Percentiles rank a stretch among this genome's conserved stretches.
phyloP scores from a whole-genome alignment of 2,329 filamentous ascomycete species.

The Lachnellula arida region DNA sequence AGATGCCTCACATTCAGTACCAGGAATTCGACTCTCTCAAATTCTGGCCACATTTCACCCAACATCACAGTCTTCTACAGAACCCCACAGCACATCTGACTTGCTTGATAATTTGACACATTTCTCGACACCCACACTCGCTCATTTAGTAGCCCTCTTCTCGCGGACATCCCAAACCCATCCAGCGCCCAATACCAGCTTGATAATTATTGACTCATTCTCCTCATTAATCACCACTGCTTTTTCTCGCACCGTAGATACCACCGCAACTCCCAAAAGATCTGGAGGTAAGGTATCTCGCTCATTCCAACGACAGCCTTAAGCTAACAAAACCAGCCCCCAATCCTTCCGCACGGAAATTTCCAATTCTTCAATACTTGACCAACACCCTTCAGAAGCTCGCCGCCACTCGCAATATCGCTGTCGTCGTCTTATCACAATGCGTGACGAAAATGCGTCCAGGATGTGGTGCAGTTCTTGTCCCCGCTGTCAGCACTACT shows the following conservation, averaged over 20 bases:
- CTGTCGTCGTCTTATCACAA: conserved; percentile 72
- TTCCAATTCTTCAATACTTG: conserved; percentile 49
- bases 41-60: conserved; percentile 34
- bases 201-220: conserved; percentile 75
- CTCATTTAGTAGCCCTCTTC: conserved; percentile 68
- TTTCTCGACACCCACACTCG: conserved; percentile 52
- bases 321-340: conserved; percentile 8
- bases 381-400: conserved; percentile 70
- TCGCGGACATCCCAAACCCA: conserved; percentile 60
- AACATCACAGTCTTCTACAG: conserved; percentile 3
- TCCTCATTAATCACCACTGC: conserved; percentile 72
- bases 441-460: conserved; percentile 75
- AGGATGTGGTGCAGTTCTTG: conserved; percentile 61
- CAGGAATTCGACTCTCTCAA: conserved; percentile 42
- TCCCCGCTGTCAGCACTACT: conserved; percentile 67
- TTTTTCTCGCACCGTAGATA: conserved; percentile 60
- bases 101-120: conserved; percentile 56
- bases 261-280: conserved; percentile 17
- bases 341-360: conserved; percentile 35
- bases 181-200: conserved; percentile 55
- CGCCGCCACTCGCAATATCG: conserved; percentile 66
- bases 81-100: conserved; percentile 22
- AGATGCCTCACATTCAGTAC: conserved; percentile 38
- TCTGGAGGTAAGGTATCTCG: conserved; percentile 19
- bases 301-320: background rate